phyloP scores from a whole-genome alignment of 306 rosid genomes.

The Senna tora region DNA sequence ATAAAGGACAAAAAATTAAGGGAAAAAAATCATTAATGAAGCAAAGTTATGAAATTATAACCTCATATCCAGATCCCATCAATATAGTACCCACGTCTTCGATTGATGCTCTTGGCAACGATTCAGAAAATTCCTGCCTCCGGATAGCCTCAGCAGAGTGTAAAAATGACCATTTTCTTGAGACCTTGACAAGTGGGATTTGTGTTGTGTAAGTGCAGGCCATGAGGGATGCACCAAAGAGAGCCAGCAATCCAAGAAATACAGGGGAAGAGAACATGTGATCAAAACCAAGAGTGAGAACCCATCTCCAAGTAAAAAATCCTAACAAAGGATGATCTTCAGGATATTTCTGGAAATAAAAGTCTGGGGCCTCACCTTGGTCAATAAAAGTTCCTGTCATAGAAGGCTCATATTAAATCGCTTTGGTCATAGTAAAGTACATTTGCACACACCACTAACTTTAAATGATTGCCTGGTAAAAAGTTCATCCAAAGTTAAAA shows the following conservation, averaged over 20 bases:
- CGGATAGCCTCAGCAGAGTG: slow-evolving; percentile 75
- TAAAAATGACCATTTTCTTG: slow-evolving; percentile 90
- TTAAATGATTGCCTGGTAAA: slow-evolving; percentile 20
- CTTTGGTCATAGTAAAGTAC: slow-evolving; percentile 20
- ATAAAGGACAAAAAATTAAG: background rate
- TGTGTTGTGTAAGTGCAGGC: slow-evolving; percentile 98
- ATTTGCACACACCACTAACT: slow-evolving; percentile 17
- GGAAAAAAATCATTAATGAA: slow-evolving; percentile 3
- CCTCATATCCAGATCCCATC: slow-evolving; percentile 99
- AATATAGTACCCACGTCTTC: slow-evolving; percentile 82
- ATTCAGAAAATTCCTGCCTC: slow-evolving; percentile 85
- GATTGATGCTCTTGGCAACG: slow-evolving; percentile 77
- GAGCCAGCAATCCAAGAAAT: slow-evolving; percentile 72
- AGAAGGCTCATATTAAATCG: slow-evolving; percentile 33
- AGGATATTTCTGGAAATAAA: slow-evolving; percentile 76
- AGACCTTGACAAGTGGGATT: slow-evolving; percentile 85
- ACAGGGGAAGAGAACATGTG: slow-evolving; percentile 86
- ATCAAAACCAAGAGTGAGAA: slow-evolving; percentile 89
- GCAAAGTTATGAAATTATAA: slow-evolving; percentile 36
- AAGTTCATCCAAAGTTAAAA: slow-evolving; percentile 12
- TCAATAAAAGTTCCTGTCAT: slow-evolving; percentile 82
- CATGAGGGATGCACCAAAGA: slow-evolving; percentile 85
- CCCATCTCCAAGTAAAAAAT: slow-evolving; percentile 95
- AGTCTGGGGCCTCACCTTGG: slow-evolving; percentile 86
- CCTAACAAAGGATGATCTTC: slow-evolving; percentile 85